These are phyloP conservation scores for Phytopythium cucurbitacearum DNA, from an alignment of 352 stramenopile genomes.

Conservation along the genomic window DNA sequence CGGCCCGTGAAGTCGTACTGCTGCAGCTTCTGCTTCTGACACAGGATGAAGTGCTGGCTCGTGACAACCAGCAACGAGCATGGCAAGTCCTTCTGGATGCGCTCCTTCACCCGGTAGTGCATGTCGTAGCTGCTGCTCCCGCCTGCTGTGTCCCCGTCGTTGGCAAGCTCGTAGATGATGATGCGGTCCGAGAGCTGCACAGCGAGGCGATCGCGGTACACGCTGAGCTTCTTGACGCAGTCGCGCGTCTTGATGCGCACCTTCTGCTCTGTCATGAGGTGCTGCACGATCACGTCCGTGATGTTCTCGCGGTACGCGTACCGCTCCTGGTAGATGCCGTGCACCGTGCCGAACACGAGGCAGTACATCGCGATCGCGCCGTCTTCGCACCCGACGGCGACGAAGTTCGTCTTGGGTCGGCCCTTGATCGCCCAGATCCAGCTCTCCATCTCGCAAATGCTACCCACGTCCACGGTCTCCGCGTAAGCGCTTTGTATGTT, in stretches of 20 bases:
- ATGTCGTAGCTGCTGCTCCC: slow-evolving; percentile 80
- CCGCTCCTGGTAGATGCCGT: slow-evolving; percentile 91
- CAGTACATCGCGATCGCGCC: slow-evolving; percentile 83
- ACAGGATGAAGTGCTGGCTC: slow-evolving; percentile 90
- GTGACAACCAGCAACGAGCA: slow-evolving; percentile 90
- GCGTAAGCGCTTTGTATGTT: neutral
- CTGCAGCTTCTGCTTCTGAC: slow-evolving; percentile 90
- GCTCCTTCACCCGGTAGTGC: slow-evolving; percentile 91
- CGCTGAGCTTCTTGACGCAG: slow-evolving; percentile 92
- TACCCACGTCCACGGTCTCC: slow-evolving; percentile 8
- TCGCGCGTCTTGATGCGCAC: slow-evolving; percentile 94
- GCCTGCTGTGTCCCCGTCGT: slow-evolving; percentile 27
- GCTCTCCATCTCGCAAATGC: slow-evolving; percentile 81
- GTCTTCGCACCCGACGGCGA: slow-evolving; percentile 86
- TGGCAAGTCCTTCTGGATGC: slow-evolving; percentile 78
- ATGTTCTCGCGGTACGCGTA: slow-evolving; percentile 94
- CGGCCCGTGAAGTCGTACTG: slow-evolving; percentile 89
- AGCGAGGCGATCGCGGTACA: slow-evolving; percentile 91
- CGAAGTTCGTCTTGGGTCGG: slow-evolving; percentile 81
- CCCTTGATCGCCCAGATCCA: slow-evolving; percentile 91
- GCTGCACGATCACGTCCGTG: slow-evolving; percentile 95
- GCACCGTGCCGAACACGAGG: slow-evolving; percentile 89
- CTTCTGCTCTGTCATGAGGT: slow-evolving; percentile 94
- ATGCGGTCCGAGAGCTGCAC: slow-evolving; percentile 93
- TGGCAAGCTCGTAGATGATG: slow-evolving; percentile 92